Conservation (phyloP, 2,329 filamentous ascomycete species). For the Fusarium burgessii region DNA sequence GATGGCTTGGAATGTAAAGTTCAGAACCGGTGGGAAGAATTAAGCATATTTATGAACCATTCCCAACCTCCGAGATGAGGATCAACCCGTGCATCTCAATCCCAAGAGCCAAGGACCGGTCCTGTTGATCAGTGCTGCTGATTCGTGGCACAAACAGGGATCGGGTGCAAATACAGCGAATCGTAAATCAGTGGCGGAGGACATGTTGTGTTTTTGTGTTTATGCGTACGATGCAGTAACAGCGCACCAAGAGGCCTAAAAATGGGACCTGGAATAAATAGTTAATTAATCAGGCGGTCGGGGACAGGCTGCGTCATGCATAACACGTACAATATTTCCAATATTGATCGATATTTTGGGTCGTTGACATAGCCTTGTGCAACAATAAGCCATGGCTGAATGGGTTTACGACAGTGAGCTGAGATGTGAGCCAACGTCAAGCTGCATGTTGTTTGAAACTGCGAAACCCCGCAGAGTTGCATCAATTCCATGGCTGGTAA, state of each 20-base stretch:
- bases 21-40: not conserved
- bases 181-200: conserved; percentile 24
- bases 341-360: conserved; percentile 5
- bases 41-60: conserved; percentile 17
- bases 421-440: conserved; percentile 3
- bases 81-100: conserved; percentile 22
- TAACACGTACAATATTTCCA: not conserved
- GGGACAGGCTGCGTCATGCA: not conserved
- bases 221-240: conserved; percentile 27
- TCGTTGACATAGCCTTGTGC: conserved; percentile 2
- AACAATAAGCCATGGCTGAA: not conserved
- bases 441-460: conserved; percentile 10
- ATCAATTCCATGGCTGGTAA: conserved; percentile 7
- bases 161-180: conserved; percentile 9
- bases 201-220: conserved; percentile 13
- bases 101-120: conserved; percentile 2
- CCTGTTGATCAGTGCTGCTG: conserved; percentile 19
- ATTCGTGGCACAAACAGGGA: conserved; percentile 24
- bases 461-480: not conserved
- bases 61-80: conserved; percentile 28
- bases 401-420: not conserved
- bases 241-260: conserved; percentile 13
- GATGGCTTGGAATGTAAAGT: not conserved
- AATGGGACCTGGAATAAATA: not conserved
- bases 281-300: not conserved